Conservation (phyloP, 1,284 basidiomycete genomes). For the Sporisorium scitamineum region DNA sequence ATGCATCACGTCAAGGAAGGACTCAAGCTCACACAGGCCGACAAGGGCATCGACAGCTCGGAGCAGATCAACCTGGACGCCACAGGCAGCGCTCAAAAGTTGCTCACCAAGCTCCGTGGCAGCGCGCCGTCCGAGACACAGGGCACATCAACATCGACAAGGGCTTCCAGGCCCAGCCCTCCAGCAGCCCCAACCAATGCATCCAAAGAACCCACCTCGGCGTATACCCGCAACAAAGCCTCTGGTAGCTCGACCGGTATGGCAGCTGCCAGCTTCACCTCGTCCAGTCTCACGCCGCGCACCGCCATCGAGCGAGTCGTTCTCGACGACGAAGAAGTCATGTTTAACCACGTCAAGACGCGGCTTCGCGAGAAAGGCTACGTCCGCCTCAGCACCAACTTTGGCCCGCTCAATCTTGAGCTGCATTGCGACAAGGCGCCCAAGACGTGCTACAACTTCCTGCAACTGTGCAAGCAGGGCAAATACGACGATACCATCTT, state of each 20-base stretch:
- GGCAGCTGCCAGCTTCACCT: slow-evolving; percentile 91
- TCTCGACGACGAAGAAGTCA: slow-evolving; percentile 89
- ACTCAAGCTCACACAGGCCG: slow-evolving; percentile 54
- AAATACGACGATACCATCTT: slow-evolving; percentile 89
- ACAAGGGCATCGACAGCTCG: slow-evolving; percentile 55
- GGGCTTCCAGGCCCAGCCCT: neutral
- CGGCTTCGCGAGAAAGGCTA: slow-evolving; percentile 47
- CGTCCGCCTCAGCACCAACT: slow-evolving; percentile 83
- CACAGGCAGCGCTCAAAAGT: slow-evolving; percentile 62
- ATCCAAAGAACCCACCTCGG: slow-evolving; percentile 5
- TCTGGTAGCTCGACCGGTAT: slow-evolving; percentile 91
- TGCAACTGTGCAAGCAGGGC: slow-evolving; percentile 76
- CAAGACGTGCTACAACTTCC: slow-evolving; percentile 95
- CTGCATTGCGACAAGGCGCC: slow-evolving; percentile 91
- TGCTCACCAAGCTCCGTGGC: slow-evolving; percentile 50
- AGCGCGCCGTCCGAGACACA: neutral
- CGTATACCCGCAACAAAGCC: slow-evolving; percentile 69
- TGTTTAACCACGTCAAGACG: slow-evolving; percentile 77
- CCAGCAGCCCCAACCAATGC: neutral
- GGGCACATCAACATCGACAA: neutral
- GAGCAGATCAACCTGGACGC: slow-evolving; percentile 65
- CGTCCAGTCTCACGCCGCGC: slow-evolving; percentile 86
- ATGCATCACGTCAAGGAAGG: slow-evolving; percentile 67
- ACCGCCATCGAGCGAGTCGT: slow-evolving; percentile 82
- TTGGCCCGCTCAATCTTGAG: slow-evolving; percentile 90